Conservation (phyloP, 2,329 filamentous ascomycete species). For the Alternaria arbusti region DNA sequence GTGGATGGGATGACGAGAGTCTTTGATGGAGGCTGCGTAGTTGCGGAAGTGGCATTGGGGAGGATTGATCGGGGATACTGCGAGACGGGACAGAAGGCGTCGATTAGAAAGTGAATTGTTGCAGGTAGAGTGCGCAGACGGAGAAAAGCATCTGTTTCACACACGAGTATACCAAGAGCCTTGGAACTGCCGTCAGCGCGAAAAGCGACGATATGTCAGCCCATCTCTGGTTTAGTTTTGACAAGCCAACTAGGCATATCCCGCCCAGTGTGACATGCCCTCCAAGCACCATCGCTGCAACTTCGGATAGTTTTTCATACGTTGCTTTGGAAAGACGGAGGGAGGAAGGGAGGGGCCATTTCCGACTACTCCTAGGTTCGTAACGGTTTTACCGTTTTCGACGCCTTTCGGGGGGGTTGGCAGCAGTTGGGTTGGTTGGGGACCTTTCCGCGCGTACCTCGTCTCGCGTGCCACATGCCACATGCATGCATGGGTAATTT, state of each 20-base stretch:
- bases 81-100: background rate
- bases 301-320: background rate
- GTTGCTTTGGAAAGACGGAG: background rate
- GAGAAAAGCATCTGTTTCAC: background rate
- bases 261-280: background rate
- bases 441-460: background rate
- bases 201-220: background rate
- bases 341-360: background rate
- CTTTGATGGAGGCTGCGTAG: background rate
- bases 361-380: background rate
- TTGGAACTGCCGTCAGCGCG: background rate
- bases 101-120: background rate
- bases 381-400: background rate
- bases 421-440: background rate
- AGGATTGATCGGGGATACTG: background rate
- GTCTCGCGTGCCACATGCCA: background rate
- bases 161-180: background rate
- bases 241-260: background rate
- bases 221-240: background rate
- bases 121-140: background rate
- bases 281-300: conserved; percentile 1
- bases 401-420: background rate
- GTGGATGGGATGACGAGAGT: background rate
- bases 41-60: background rate
- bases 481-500: background rate